Evolutionary conservation across 2,329 filamentous ascomycete species (phyloP).

Genomic region (Alternaria alternata): DNA sequence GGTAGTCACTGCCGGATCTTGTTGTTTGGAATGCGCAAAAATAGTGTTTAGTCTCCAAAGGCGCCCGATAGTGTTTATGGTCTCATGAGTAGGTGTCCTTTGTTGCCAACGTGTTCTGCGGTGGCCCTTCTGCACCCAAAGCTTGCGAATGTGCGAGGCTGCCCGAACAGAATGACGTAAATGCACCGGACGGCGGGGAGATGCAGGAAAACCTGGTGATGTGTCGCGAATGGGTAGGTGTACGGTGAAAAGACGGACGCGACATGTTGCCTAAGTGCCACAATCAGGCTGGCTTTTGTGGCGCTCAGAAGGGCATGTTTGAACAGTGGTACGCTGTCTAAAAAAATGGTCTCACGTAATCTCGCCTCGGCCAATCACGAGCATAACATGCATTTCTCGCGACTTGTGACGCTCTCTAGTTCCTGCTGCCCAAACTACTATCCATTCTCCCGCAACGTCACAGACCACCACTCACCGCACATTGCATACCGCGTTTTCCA

Average conservation of each 20-base stretch:
- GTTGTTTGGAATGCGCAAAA: not conserved
- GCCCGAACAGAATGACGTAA: slow-evolving; percentile 2
- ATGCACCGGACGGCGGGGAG: not conserved
- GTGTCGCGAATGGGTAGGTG: not conserved
- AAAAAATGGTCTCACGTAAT: slow-evolving; percentile 23
- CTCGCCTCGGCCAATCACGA: slow-evolving; percentile 16
- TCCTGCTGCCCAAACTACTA: not conserved
- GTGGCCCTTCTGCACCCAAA: slow-evolving; percentile 5
- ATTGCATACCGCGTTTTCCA: not conserved
- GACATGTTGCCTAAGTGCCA: slow-evolving; percentile 2
- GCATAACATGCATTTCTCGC: slow-evolving; percentile 5
- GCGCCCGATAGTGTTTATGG: not conserved
- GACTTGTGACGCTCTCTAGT: slow-evolving; percentile 5
- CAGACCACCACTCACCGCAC: not conserved
- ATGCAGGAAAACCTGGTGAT: not conserved
- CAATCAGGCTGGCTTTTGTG: slow-evolving; percentile 14
- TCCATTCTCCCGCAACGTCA: not conserved
- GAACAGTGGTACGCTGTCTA: slow-evolving; percentile 11
- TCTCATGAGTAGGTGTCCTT: slow-evolving; percentile 1
- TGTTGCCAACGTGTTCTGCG: slow-evolving; percentile 4
- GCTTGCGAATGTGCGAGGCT: not conserved
- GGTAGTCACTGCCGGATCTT: not conserved
- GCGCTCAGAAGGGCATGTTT: slow-evolving; percentile 12
- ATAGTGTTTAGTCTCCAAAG: not conserved
- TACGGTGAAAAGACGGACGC: not conserved